phyloP scores from a whole-genome alignment of 345 rosid species.

The Eucalyptus sp. region DNA sequence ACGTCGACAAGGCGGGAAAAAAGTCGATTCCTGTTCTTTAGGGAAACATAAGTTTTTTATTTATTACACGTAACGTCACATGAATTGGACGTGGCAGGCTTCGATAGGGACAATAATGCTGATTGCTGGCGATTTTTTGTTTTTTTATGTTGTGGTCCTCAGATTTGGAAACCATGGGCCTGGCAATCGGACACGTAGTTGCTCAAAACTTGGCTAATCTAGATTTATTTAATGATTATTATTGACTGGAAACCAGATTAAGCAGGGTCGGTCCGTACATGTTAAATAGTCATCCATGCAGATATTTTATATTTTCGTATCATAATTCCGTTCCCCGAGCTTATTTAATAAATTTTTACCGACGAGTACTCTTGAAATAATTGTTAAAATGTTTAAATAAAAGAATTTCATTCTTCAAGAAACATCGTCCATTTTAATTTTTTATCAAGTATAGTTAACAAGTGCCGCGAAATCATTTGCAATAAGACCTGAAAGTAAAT shows the following conservation, averaged over 20 bases:
- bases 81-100: not conserved
- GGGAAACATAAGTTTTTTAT: not conserved
- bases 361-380: not conserved
- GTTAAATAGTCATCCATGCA: not conserved
- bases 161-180: not conserved
- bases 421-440: fast-evolving
- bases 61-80: not conserved
- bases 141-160: not conserved
- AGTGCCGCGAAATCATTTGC: fast-evolving
- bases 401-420: not conserved
- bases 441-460: not conserved
- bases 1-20: not conserved
- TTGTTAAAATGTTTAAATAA: not conserved
- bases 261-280: not conserved
- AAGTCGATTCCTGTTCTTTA: not conserved
- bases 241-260: not conserved
- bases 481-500: not conserved
- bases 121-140: not conserved
- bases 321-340: not conserved
- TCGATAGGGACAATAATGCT: not conserved
- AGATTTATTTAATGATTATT: not conserved
- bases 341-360: not conserved
- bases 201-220: not conserved
- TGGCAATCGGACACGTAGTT: not conserved
- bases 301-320: not conserved